A percentile compares a stretch with the other conserved stretches of the same genome.
Evolutionary conservation across 495 filamentous ascomycete species (phyloP).

Genomic region (Penicillium nucicola): DNA sequence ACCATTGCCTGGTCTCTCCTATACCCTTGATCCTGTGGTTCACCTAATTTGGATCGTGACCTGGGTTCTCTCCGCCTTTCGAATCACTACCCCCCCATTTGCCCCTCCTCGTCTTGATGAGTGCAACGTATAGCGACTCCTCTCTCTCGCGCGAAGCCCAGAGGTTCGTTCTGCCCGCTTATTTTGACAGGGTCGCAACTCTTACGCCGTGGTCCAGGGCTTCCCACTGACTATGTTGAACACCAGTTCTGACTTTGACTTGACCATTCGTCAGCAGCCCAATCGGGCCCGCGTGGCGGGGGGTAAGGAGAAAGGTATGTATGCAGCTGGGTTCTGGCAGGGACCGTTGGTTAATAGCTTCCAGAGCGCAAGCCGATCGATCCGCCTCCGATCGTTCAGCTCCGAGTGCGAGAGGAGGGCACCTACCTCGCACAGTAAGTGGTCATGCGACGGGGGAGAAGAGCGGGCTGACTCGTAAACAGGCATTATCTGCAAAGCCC

Average conservation of each 20-base stretch:
- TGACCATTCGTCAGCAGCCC: slow-evolving; percentile 66
- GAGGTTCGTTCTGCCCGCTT: slow-evolving; percentile 23
- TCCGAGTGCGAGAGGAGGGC: slow-evolving; percentile 62
- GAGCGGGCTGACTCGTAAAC: slow-evolving; percentile 7
- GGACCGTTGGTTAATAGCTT: neutral
- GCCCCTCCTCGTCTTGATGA: slow-evolving; percentile 43
- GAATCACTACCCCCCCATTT: slow-evolving; percentile 4
- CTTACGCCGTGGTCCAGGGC: slow-evolving; percentile 30
- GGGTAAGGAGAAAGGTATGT: slow-evolving; percentile 69
- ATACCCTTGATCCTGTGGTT: slow-evolving; percentile 21
- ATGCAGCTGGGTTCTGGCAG: neutral
- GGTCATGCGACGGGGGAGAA: neutral
- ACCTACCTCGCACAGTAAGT: slow-evolving; percentile 72
- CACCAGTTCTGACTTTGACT: slow-evolving; percentile 55
- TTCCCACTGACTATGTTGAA: slow-evolving; percentile 43
- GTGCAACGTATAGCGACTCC: slow-evolving; percentile 46
- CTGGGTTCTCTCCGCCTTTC: slow-evolving; percentile 22
- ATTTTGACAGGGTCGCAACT: slow-evolving; percentile 22
- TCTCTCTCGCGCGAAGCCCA: slow-evolving; percentile 45
- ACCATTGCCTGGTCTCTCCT: slow-evolving; percentile 8
- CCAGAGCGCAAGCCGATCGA: slow-evolving; percentile 92
- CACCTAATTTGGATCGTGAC: slow-evolving; percentile 9
- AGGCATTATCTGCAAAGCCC: slow-evolving; percentile 74
- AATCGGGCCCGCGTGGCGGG: slow-evolving; percentile 64
- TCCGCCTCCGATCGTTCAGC: slow-evolving; percentile 87